Evolutionary conservation across 257 asterid species (phyloP).

Genomic region (Oldenlandia corymbosa): DNA sequence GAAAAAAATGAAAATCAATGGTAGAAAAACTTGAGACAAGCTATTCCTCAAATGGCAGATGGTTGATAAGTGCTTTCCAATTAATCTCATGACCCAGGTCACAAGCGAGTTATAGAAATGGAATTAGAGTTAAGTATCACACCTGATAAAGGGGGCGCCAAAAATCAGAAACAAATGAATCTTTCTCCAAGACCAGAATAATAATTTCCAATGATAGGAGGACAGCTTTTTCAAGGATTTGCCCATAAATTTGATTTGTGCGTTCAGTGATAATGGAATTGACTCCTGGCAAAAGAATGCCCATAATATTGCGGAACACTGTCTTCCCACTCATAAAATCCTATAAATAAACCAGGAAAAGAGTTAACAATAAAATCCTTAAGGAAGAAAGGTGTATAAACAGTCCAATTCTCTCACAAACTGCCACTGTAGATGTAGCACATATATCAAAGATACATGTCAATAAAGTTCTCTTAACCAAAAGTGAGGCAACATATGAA

Average conservation of each 20-base stretch:
- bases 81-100: neutral
- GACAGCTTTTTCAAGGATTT: conserved; percentile 71
- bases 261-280: conserved; percentile 55
- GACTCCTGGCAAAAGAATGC: conserved; percentile 78
- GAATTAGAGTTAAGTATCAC: conserved; percentile 9
- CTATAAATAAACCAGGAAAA: conserved; percentile 41
- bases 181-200: conserved; percentile 80
- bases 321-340: conserved; percentile 95
- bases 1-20: neutral
- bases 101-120: conserved; percentile 6
- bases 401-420: too few species aligned
- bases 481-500: neutral
- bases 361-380: conserved; percentile 12
- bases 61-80: neutral
- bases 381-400: too few species aligned
- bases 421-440: too few species aligned
- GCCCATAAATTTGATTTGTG: conserved; percentile 73
- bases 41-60: neutral
- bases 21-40: neutral
- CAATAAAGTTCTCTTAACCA: neutral
- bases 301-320: conserved; percentile 74
- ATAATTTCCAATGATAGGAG: conserved; percentile 77
- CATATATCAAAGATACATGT: neutral
- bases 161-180: conserved; percentile 58
- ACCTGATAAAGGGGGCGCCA: conserved; percentile 97